Evolutionary conservation across 139 green algal species (phyloP).

Genomic region (Eudorina sp.): DNA sequence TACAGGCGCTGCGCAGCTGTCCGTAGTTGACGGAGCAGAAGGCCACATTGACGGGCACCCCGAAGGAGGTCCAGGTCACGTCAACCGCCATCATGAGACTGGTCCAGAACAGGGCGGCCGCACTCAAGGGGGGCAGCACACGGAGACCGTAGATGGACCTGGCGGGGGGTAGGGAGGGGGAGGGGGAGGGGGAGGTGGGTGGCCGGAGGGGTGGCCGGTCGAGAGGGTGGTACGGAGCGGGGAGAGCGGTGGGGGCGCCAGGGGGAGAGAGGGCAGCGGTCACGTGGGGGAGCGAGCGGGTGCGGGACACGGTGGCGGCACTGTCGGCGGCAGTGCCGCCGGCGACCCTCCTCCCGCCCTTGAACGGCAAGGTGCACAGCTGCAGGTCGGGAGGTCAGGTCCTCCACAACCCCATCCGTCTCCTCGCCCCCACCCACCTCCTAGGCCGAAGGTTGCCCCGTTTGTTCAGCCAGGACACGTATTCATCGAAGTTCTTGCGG

Average conservation of each 20-base stretch:
- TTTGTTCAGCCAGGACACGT: background rate
- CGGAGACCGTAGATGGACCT: slow-evolving; percentile 39
- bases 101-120: background rate
- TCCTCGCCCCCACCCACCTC: too few species aligned
- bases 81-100: slow-evolving; percentile 35
- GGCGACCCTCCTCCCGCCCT: too few species aligned
- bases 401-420: too few species aligned
- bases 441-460: too few species aligned
- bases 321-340: too few species aligned
- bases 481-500: background rate
- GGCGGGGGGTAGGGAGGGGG: too few species aligned
- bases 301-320: too few species aligned
- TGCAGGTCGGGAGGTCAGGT: too few species aligned
- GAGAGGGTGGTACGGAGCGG: background rate
- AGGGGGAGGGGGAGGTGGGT: too few species aligned
- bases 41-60: slow-evolving; percentile 48
- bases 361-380: too few species aligned
- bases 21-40: slow-evolving; percentile 51
- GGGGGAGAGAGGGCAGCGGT: background rate
- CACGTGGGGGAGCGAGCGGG: too few species aligned
- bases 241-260: background rate
- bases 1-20: slow-evolving; percentile 12
- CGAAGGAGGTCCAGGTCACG: slow-evolving; percentile 46
- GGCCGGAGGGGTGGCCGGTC: too few species aligned
- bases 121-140: background rate